Evolutionary conservation across 2,329 filamentous ascomycete species (phyloP), one percentile per base, ranked within the genome.

Genomic region (Zalaria sp.): DNA sequence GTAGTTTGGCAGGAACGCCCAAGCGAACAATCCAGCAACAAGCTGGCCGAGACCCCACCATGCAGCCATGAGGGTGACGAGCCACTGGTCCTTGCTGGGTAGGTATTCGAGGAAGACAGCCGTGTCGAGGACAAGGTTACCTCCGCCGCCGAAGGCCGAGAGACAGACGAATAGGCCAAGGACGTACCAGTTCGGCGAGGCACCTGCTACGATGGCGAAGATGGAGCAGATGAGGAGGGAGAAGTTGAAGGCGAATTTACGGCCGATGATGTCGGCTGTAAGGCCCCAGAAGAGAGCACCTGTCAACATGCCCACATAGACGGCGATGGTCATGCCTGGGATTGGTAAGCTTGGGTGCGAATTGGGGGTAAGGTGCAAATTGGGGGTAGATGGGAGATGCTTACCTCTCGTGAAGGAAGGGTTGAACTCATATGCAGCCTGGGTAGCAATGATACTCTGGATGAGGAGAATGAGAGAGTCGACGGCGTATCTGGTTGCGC

Each of bases 201-300:
- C 75, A 3, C 80, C 82, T 1, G 79, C 80, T 1, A 81, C 62
- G 41, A 83, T 73, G 27, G 71, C 71, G 38, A 79, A 77, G 4
- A 75, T 55, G 3, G 74, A 72, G 51, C 72, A 78, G 43, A 82
- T 65, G 50, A 83, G 69, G 7, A 83, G 64, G 2, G 75, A 77
- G 25, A 74, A 60, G 51, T 83, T 83, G 62, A 84, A 85, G 4
- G 80, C 79, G 48, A 73, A 75, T 47, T 73, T 72, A 35, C 80
- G 68, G 4, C 79, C 80, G 46, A 83, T 77, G 29, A 83, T 68
- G 51, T 84, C 80, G 25, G 77, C 78, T 3, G 68, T 68, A 27
- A 81, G 58, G 2, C 79, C 79, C 79, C 79, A 84, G 59, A 83
- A 82, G 26, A 82, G 54, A 10, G 76, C 77, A 2, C 77, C 73